Conservation (phyloP, 148 eudicot species). For the Polygonum maritimum region DNA sequence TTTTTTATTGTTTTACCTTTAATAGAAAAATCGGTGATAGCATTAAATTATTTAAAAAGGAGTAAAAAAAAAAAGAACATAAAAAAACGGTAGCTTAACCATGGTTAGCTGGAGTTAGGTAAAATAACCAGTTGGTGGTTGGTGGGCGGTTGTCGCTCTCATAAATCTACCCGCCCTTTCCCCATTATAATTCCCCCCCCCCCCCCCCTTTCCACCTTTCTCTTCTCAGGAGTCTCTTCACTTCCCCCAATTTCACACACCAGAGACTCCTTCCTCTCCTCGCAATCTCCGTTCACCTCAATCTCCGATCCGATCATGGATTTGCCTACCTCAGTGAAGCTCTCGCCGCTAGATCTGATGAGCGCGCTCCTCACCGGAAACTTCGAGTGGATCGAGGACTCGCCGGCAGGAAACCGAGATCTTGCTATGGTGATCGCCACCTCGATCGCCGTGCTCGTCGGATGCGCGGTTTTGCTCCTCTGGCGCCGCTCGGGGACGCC, state of each 20-base stretch:
- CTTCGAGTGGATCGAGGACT: slow-evolving; percentile 36
- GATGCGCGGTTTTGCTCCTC: slow-evolving; percentile 39
- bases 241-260: slow-evolving; percentile 5
- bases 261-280: background rate
- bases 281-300: background rate
- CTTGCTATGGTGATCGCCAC: slow-evolving; percentile 53
- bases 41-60: too few species aligned
- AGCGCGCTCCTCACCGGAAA: slow-evolving; percentile 39
- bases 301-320: slow-evolving; percentile 30
- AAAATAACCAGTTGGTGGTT: slow-evolving; percentile 16
- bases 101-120: slow-evolving; percentile 9
- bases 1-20: too few species aligned
- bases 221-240: slow-evolving; percentile 27
- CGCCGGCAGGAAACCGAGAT: slow-evolving; percentile 40
- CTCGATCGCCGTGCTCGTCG: slow-evolving; percentile 59
- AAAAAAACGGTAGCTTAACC: background rate
- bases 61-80: too few species aligned
- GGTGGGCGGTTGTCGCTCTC: slow-evolving; percentile 28
- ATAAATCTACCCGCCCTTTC: slow-evolving; percentile 13
- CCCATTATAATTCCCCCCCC: background rate
- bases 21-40: too few species aligned
- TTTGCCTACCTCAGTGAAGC: slow-evolving; percentile 37
- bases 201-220: slow-evolving; percentile 5
- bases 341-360: slow-evolving; percentile 71
- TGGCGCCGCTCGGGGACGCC: slow-evolving; percentile 48